Conservation (phyloP, 352 stramenopile species). For the Plasmopara halstedii region DNA sequence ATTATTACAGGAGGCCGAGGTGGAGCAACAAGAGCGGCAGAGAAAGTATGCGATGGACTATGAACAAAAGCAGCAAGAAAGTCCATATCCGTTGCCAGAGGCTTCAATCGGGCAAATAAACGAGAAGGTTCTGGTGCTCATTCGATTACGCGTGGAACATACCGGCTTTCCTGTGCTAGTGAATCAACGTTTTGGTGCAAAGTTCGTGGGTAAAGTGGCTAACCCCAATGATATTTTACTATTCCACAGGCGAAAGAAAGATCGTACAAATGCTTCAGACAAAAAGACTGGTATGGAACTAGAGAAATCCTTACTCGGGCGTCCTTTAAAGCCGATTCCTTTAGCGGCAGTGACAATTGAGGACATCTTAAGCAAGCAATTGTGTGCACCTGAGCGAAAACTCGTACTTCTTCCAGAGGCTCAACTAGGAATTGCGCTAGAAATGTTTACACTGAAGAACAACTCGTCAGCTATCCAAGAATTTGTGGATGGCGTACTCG, state of each 20-base stretch:
- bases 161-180: slow-evolving; percentile 82
- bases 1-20: slow-evolving; percentile 52
- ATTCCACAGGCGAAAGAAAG: slow-evolving; percentile 68
- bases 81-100: slow-evolving; percentile 22
- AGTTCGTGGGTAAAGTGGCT: slow-evolving; percentile 79
- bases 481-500: slow-evolving; percentile 57
- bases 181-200: slow-evolving; percentile 82
- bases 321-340: slow-evolving; percentile 53
- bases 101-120: slow-evolving; percentile 4
- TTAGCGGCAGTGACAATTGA: slow-evolving; percentile 69
- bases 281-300: slow-evolving; percentile 30
- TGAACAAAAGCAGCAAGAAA: slow-evolving; percentile 25
- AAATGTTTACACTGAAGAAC: slow-evolving; percentile 81
- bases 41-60: slow-evolving; percentile 12
- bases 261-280: slow-evolving; percentile 33
- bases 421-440: slow-evolving; percentile 56
- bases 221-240: slow-evolving; percentile 86
- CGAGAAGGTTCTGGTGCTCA: slow-evolving; percentile 50
- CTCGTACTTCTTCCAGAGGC: slow-evolving; percentile 71
- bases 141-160: slow-evolving; percentile 84
- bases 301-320: slow-evolving; percentile 24
- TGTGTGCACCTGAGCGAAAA: slow-evolving; percentile 58
- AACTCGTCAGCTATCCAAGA: slow-evolving; percentile 70
- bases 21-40: slow-evolving; percentile 26
- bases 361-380: slow-evolving; percentile 58